phyloP scores from a whole-genome alignment of 139 green algal species.

The Tetradesmus lagerheimii region DNA sequence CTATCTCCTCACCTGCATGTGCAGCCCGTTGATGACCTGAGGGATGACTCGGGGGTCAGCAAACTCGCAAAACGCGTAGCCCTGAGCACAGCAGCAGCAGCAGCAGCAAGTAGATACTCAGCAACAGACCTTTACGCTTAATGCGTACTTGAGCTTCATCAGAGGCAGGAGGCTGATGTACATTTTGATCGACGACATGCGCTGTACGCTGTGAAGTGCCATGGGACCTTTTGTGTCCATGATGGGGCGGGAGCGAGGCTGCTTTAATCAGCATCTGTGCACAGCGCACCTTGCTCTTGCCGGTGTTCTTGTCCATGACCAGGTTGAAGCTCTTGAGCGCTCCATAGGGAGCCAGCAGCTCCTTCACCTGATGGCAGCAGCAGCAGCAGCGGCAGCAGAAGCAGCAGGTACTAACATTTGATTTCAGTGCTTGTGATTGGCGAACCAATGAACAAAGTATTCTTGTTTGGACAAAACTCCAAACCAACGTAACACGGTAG shows the following conservation, averaged over 20 bases:
- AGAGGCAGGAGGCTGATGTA: no score
- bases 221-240: no score
- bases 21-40: slow-evolving; percentile 77
- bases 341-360: slow-evolving; percentile 80
- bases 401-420: background rate
- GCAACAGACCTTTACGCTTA: no score
- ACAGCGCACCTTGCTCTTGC: slow-evolving; percentile 79
- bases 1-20: slow-evolving; percentile 63
- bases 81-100: slow-evolving; percentile 57
- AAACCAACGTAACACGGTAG: no score
- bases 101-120: background rate
- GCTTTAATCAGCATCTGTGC: no score
- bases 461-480: no score
- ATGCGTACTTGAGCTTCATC: no score
- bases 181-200: no score
- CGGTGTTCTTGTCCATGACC: slow-evolving; percentile 88
- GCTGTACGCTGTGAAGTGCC: no score
- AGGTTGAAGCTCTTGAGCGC: slow-evolving; percentile 86
- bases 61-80: slow-evolving; percentile 91
- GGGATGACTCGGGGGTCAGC: slow-evolving; percentile 72
- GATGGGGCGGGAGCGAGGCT: no score
- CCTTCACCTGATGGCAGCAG: slow-evolving; percentile 72
- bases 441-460: no score
- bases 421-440: no score
- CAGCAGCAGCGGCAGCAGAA: slow-evolving; percentile 5